phyloP scores from a whole-genome alignment of 2,329 filamentous ascomycete species.

The Fusarium pilosicola region DNA sequence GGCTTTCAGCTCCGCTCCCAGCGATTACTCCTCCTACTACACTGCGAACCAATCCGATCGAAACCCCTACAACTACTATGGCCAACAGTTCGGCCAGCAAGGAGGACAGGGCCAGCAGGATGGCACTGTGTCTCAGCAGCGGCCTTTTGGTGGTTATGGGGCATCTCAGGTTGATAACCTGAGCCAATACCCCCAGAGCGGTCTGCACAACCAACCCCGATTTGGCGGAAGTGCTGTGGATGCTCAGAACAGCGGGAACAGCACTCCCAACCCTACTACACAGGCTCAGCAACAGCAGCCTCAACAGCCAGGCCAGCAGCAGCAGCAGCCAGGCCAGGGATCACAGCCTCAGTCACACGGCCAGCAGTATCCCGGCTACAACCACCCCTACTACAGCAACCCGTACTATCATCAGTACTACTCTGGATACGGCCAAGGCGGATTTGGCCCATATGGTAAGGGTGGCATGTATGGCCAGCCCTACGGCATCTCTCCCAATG shows the following conservation, averaged over 20 bases:
- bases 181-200: constrained; percentile 79
- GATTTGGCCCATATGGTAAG: constrained; percentile 66
- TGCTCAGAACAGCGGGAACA: constrained; percentile 86
- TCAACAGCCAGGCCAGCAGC: constrained; percentile 59
- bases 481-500: constrained; percentile 66
- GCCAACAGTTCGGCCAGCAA: constrained; percentile 67
- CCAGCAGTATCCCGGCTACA: constrained; percentile 63
- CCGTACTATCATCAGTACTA: constrained; percentile 72
- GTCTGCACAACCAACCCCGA: constrained; percentile 66
- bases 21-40: constrained; percentile 88
- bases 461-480: constrained; percentile 65
- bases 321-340: constrained; percentile 54
- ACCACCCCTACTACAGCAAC: constrained; percentile 69
- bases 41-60: constrained; percentile 78
- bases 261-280: constrained; percentile 83
- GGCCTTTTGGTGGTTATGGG: constrained; percentile 81
- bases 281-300: constrained; percentile 62
- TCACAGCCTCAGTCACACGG: constrained; percentile 58
- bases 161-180: constrained; percentile 70
- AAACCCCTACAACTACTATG: constrained; percentile 84
- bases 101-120: constrained; percentile 78
- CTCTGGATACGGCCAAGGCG: constrained; percentile 64
- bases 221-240: constrained; percentile 70
- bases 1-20: constrained; percentile 77
- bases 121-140: constrained; percentile 73